Percentiles rank a stretch among this genome's conserved stretches.
These are phyloP conservation scores for Petunia axillaris DNA, from an alignment of 257 asterid genomes.

Conservation along the genomic window DNA sequence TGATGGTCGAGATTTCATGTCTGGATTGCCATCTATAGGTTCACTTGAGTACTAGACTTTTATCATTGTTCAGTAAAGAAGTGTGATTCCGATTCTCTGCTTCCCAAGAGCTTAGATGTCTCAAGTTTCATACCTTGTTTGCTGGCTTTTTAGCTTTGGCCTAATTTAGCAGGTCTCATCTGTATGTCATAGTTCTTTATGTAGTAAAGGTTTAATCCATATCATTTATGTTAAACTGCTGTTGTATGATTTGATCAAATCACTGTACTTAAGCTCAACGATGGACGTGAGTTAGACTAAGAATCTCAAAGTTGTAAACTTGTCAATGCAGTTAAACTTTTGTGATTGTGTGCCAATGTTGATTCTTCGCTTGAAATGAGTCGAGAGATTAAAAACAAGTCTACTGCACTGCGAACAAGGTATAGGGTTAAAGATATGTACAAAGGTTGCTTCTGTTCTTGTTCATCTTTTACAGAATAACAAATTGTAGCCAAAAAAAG, in stretches of 20 bases:
- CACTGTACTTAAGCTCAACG: constrained; percentile 20
- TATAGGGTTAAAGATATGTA: neutral
- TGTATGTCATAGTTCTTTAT: constrained; percentile 4
- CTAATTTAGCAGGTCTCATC: neutral
- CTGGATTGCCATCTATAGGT: constrained; percentile 70
- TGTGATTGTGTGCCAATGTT: neutral
- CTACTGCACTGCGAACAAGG: neutral
- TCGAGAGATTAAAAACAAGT: too few species aligned
- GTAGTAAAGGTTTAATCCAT: constrained; percentile 3
- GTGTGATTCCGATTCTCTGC: neutral
- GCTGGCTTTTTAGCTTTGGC: neutral
- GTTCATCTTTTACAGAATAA: neutral
- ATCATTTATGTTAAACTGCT: constrained; percentile 12
- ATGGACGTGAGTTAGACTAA: neutral
- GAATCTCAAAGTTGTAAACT: constrained; percentile 19
- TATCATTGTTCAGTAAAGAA: constrained; percentile 5
- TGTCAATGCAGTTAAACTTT: neutral
- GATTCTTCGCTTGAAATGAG: too few species aligned
- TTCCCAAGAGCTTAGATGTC: neutral
- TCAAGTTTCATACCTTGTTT: neutral
- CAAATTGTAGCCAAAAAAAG: neutral
- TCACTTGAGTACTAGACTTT: constrained; percentile 60
- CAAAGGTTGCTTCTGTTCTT: neutral
- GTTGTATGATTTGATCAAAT: constrained; percentile 3
- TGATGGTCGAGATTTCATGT: constrained; percentile 56